These are phyloP conservation scores for Cyclotella choctawhatcheeana DNA, from an alignment of 108 stramenopile genomes.

Conservation along the genomic window DNA sequence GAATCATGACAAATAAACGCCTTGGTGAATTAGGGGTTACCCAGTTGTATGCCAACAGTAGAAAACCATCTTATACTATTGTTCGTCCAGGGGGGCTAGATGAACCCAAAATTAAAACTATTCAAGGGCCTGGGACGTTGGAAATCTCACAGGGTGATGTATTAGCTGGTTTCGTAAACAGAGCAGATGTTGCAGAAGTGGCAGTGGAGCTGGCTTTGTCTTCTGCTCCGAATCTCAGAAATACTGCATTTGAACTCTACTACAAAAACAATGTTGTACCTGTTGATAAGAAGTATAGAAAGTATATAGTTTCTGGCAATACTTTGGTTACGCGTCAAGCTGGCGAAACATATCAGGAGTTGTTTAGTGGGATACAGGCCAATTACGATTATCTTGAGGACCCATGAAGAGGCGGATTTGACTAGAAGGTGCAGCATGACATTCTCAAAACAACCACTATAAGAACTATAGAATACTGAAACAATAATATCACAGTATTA, in stretches of 20 bases:
- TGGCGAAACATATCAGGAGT: slow-evolving; percentile 37
- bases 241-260: slow-evolving; percentile 53
- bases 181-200: slow-evolving; percentile 61
- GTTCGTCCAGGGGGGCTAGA: slow-evolving; percentile 59
- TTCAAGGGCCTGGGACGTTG: slow-evolving; percentile 39
- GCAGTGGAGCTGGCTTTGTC: slow-evolving; percentile 41
- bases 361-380: slow-evolving; percentile 33
- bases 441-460: too few species aligned
- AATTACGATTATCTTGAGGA: slow-evolving; percentile 35
- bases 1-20: slow-evolving; percentile 55
- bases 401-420: not conserved
- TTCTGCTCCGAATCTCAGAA: slow-evolving; percentile 29
- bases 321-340: slow-evolving; percentile 26
- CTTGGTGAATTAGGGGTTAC: slow-evolving; percentile 38
- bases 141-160: slow-evolving; percentile 63
- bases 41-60: slow-evolving; percentile 26
- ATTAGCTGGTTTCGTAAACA: slow-evolving; percentile 51
- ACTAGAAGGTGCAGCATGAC: too few species aligned
- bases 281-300: slow-evolving; percentile 39
- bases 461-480: too few species aligned
- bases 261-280: slow-evolving; percentile 49
- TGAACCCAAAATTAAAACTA: slow-evolving; percentile 38
- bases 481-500: too few species aligned
- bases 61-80: slow-evolving; percentile 42
- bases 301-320: slow-evolving; percentile 22